Conservation (phyloP, 257 asterid genomes). For the Linderniella brevidens region DNA sequence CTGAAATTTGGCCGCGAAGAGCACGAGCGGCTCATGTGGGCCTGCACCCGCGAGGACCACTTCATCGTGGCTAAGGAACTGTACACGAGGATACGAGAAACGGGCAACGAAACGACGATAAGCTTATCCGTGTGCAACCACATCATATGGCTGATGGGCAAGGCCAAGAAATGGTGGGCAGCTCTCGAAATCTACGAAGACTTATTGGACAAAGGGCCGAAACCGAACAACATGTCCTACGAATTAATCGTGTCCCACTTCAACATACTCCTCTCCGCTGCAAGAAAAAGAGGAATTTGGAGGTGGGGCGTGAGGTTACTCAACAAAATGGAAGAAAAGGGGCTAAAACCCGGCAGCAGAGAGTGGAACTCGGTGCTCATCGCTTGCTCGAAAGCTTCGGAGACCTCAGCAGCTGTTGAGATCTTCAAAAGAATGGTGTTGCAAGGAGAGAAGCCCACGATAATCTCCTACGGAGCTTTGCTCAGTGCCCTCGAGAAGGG, state of each 20-base stretch:
- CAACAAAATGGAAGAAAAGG: slow-evolving; percentile 90
- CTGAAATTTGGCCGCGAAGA: slow-evolving; percentile 34
- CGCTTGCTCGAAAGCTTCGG: slow-evolving; percentile 85
- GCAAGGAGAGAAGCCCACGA: slow-evolving; percentile 68
- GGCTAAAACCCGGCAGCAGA: slow-evolving; percentile 60
- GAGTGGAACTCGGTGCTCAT: slow-evolving; percentile 92
- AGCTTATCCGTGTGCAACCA: slow-evolving; percentile 85
- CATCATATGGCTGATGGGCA: slow-evolving; percentile 86
- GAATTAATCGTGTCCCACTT: slow-evolving; percentile 75
- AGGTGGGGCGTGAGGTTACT: slow-evolving; percentile 82
- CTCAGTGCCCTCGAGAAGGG: slow-evolving; percentile 95
- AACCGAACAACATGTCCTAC: slow-evolving; percentile 72
- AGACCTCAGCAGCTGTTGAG: slow-evolving; percentile 62
- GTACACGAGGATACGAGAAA: slow-evolving; percentile 59
- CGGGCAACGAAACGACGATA: slow-evolving; percentile 28
- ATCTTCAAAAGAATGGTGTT: slow-evolving; percentile 87
- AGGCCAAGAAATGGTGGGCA: slow-evolving; percentile 97
- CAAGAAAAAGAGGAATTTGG: slow-evolving; percentile 75
- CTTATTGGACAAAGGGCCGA: slow-evolving; percentile 71
- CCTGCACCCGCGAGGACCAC: slow-evolving; percentile 75
- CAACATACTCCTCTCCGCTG: slow-evolving; percentile 53
- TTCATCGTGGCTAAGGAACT: slow-evolving; percentile 59
- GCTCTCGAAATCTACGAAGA: slow-evolving; percentile 93
- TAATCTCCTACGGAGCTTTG: slow-evolving; percentile 79
- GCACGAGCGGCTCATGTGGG: slow-evolving; percentile 73